Evolutionary conservation across 2,329 filamentous ascomycete genomes (phyloP).

Genomic region (Penicillium carneum): DNA sequence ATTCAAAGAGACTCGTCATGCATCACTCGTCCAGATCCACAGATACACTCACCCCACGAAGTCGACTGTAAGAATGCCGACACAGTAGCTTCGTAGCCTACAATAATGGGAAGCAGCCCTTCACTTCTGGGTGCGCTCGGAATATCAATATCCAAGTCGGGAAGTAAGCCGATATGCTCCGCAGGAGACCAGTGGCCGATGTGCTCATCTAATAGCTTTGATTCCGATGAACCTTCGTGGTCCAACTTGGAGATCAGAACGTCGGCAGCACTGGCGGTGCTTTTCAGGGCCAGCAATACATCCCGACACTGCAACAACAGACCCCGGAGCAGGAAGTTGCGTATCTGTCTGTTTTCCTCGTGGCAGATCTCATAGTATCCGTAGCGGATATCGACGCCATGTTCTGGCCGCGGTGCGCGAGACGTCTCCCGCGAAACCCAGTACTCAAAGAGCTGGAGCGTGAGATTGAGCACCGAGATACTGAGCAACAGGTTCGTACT

Average conservation of each 20-base stretch:
- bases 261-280: conserved; percentile 24
- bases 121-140: conserved; percentile 22
- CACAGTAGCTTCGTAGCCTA: conserved; percentile 41
- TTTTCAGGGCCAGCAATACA: conserved; percentile 35
- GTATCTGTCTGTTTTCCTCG: conserved; percentile 41
- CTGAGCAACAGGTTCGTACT: conserved; percentile 40
- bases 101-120: conserved; percentile 40
- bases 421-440: conserved; percentile 40
- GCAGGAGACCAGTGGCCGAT: conserved; percentile 20
- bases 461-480: conserved; percentile 42
- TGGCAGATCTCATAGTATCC: conserved; percentile 44
- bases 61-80: conserved; percentile 40
- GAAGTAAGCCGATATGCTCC: conserved; percentile 15
- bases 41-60: conserved; percentile 41
- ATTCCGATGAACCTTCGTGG: conserved; percentile 16
- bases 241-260: conserved; percentile 23
- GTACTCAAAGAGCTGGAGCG: conserved; percentile 43
- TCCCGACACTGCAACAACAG: conserved; percentile 41
- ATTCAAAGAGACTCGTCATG: conserved; percentile 24
- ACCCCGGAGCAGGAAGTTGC: conserved; percentile 39
- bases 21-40: conserved; percentile 26
- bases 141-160: conserved; percentile 20
- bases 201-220: conserved; percentile 17
- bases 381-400: conserved; percentile 35
- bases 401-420: conserved; percentile 24